These are phyloP conservation scores for Talaromyces sp. DNA, from an alignment of 2,329 filamentous ascomycete species.

Conservation along the genomic window DNA sequence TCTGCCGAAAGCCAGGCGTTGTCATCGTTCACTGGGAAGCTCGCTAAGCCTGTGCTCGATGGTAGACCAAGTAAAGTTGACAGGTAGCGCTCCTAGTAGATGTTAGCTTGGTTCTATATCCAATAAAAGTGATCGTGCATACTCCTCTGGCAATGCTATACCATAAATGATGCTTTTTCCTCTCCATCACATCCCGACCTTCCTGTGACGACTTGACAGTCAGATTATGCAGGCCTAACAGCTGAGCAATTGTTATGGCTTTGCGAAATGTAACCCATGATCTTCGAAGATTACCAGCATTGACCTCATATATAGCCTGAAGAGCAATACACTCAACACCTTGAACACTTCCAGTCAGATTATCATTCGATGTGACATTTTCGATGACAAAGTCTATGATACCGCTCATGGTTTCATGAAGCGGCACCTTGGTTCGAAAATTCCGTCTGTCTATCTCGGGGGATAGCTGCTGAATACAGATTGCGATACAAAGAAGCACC, in stretches of 20 bases:
- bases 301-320: neutral
- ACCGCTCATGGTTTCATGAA: neutral
- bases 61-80: neutral
- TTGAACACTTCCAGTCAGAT: neutral
- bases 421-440: neutral
- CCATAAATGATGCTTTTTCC: neutral
- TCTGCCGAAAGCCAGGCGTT: neutral
- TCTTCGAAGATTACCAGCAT: neutral
- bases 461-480: neutral
- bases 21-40: neutral
- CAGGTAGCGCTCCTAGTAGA: neutral
- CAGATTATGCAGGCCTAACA: neutral
- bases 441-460: neutral
- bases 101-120: neutral
- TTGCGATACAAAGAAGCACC: neutral
- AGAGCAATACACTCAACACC: neutral
- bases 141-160: neutral
- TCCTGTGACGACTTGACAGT: neutral
- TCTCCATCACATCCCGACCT: neutral
- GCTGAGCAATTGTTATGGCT: neutral
- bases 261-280: neutral
- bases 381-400: neutral
- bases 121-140: neutral
- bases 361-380: neutral
- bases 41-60: neutral